Conservation (phyloP, 2,329 filamentous ascomycete species). For the Penicillium capsulatum region DNA sequence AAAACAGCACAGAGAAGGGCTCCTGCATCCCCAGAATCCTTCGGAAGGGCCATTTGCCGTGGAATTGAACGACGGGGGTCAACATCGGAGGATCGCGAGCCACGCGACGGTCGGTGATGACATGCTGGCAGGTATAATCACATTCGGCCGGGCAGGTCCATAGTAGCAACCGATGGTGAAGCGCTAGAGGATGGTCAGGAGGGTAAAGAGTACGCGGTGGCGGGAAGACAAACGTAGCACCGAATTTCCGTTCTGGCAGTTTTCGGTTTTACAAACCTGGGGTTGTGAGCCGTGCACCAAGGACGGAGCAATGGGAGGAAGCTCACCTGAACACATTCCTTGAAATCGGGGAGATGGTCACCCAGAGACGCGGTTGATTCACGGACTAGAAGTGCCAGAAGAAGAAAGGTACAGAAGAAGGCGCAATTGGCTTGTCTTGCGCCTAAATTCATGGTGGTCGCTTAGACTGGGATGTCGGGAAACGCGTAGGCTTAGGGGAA, state of each 20-base stretch:
- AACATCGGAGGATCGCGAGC: slow-evolving; percentile 60
- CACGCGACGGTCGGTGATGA: slow-evolving; percentile 71
- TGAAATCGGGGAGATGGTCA: slow-evolving; percentile 82
- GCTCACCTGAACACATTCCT: slow-evolving; percentile 73
- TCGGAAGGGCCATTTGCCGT: slow-evolving; percentile 97
- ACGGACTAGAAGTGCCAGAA: slow-evolving; percentile 33
- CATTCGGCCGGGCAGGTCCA: slow-evolving; percentile 94
- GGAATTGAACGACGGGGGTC: slow-evolving; percentile 77
- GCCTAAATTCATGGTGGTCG: slow-evolving; percentile 28
- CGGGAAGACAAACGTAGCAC: slow-evolving; percentile 61
- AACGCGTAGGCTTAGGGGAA: slow-evolving; percentile 15
- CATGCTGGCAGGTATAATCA: slow-evolving; percentile 96
- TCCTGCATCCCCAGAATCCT: slow-evolving; percentile 91
- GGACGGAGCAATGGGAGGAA: background rate
- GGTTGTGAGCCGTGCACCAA: slow-evolving; percentile 16
- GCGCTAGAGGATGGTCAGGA: slow-evolving; percentile 52
- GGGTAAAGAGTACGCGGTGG: slow-evolving; percentile 1
- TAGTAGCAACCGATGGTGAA: slow-evolving; percentile 79
- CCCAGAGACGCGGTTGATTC: slow-evolving; percentile 66
- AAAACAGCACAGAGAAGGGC: slow-evolving; percentile 89
- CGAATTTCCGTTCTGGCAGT: slow-evolving; percentile 66
- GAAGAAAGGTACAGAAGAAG: slow-evolving; percentile 30
- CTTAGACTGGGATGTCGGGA: slow-evolving; percentile 11
- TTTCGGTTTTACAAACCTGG: slow-evolving; percentile 74
- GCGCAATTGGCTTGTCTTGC: slow-evolving; percentile 16